Evolutionary conservation across 1,284 basidiomycete species (phyloP).

Genomic region (Pseudozyma hubeiensis): DNA sequence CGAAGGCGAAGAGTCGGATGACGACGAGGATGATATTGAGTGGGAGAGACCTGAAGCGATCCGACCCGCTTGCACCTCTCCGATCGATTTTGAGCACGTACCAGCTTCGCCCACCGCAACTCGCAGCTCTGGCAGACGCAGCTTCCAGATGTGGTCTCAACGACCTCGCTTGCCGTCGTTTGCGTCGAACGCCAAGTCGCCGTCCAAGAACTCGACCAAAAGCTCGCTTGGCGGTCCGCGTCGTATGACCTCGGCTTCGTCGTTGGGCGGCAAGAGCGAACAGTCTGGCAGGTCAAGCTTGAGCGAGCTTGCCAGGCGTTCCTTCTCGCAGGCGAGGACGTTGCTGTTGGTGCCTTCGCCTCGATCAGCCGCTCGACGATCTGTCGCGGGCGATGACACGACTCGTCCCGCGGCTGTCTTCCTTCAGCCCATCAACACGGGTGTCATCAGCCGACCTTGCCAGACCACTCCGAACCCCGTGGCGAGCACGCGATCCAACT

Average conservation of each 20-base stretch:
- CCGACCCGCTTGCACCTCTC: not conserved
- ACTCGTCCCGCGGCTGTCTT: slow-evolving; percentile 11
- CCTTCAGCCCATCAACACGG: slow-evolving; percentile 19
- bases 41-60: slow-evolving; percentile 10
- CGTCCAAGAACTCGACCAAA: not conserved
- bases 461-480: slow-evolving; percentile 18
- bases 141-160: slow-evolving; percentile 1
- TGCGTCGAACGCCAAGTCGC: slow-evolving; percentile 4
- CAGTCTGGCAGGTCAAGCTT: slow-evolving; percentile 10
- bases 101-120: not conserved
- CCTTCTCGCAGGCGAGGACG: slow-evolving; percentile 18
- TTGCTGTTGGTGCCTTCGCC: slow-evolving; percentile 7
- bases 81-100: slow-evolving; percentile 1
- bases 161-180: slow-evolving; percentile 6
- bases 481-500: slow-evolving; percentile 9
- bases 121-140: not conserved
- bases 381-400: not conserved
- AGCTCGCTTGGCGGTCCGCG: slow-evolving; percentile 4
- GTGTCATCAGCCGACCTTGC: slow-evolving; percentile 16
- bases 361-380: slow-evolving; percentile 7
- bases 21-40: slow-evolving; percentile 24
- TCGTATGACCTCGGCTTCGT: slow-evolving; percentile 15
- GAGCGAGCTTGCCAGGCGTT: slow-evolving; percentile 18
- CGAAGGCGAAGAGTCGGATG: slow-evolving; percentile 1
- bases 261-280: slow-evolving; percentile 5